Evolutionary conservation across 495 filamentous ascomycete species (phyloP).

Genomic region (Achaetomiella virescens): DNA sequence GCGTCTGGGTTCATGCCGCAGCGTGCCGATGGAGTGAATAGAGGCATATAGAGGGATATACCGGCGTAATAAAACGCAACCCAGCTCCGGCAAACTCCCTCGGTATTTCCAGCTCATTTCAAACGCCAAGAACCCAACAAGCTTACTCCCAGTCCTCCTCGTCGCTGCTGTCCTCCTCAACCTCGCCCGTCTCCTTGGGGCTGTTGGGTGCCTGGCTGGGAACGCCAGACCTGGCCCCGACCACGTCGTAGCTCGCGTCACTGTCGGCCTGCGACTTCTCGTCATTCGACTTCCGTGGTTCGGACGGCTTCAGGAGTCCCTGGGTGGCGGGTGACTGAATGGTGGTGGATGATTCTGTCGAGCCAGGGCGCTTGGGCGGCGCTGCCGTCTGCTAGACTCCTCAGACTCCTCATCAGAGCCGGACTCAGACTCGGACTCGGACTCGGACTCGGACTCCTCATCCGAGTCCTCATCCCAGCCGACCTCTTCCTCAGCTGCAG

Average conservation of each 20-base stretch:
- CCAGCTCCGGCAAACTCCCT: slow-evolving; percentile 5
- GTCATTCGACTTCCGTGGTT: slow-evolving; percentile 76
- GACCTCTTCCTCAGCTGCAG: slow-evolving; percentile 66
- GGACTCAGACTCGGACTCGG: slow-evolving; percentile 18
- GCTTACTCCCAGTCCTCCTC: slow-evolving; percentile 79
- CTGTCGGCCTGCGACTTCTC: slow-evolving; percentile 78
- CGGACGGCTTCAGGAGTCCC: slow-evolving; percentile 48
- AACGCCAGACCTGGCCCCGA: slow-evolving; percentile 66
- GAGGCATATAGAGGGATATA: not conserved
- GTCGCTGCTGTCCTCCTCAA: slow-evolving; percentile 34
- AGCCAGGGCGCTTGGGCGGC: slow-evolving; percentile 32
- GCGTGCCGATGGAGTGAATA: not conserved
- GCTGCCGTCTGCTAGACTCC: slow-evolving; percentile 21
- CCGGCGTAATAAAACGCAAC: not conserved
- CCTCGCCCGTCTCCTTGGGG: slow-evolving; percentile 56
- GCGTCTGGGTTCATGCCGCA: not conserved
- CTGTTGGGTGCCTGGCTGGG: slow-evolving; percentile 68
- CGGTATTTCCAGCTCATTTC: not conserved
- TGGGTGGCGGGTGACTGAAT: slow-evolving; percentile 39
- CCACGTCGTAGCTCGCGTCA: slow-evolving; percentile 89
- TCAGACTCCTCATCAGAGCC: slow-evolving; percentile 9
- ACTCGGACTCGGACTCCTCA: slow-evolving; percentile 46
- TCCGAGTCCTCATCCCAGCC: slow-evolving; percentile 75
- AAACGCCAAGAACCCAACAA: not conserved
- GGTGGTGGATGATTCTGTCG: slow-evolving; percentile 47